Evolutionary conservation across 441 rosid genomes (phyloP).

Genomic region (Cnidoscolus chayamansa): DNA sequence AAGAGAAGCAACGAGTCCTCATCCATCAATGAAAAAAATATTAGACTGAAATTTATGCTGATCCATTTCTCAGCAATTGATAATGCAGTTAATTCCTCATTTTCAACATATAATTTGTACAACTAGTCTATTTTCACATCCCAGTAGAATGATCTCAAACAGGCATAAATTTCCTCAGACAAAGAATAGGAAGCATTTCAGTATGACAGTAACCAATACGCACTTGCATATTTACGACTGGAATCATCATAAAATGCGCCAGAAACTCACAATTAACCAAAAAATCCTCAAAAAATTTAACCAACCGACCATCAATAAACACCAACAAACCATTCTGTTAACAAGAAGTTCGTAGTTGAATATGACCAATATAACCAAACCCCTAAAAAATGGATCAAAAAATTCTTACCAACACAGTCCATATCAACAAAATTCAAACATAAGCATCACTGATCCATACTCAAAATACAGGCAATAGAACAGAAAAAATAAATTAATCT

Average conservation of each 20-base stretch:
- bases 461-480: too few species aligned
- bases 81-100: conserved; percentile 1
- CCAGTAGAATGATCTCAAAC: background rate
- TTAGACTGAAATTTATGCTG: background rate
- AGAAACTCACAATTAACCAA: background rate
- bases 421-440: background rate
- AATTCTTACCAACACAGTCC: background rate
- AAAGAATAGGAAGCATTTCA: background rate
- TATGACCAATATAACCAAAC: background rate
- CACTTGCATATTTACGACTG: background rate
- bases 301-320: background rate
- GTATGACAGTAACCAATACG: background rate
- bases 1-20: background rate
- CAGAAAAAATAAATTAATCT: background rate
- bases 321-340: background rate
- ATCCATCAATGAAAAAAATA: background rate
- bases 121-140: background rate
- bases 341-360: background rate
- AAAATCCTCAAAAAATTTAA: background rate
- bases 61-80: background rate
- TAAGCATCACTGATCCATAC: background rate
- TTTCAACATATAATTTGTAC: background rate
- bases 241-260: background rate
- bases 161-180: background rate
- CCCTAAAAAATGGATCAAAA: background rate